These are phyloP conservation scores for Neonothopanus nambi DNA, from an alignment of 1,284 basidiomycete genomes.

Conservation along the genomic window DNA sequence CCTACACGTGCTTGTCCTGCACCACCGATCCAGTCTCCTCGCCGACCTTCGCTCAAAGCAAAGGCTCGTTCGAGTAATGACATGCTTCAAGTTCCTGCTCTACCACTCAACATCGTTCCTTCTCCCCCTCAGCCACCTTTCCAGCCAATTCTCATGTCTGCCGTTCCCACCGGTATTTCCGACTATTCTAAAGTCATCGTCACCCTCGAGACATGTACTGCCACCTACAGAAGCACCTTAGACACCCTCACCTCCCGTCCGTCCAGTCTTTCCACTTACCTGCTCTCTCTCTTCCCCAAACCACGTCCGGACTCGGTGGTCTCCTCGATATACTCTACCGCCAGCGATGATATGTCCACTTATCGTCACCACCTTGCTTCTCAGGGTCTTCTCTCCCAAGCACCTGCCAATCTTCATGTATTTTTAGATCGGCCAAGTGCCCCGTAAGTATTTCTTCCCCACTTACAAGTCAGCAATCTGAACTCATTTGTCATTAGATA, in stretches of 20 bases:
- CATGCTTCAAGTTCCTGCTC: conserved; percentile 39
- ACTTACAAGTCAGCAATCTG: conserved; percentile 9
- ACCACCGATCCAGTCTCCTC: conserved; percentile 29
- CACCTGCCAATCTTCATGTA: conserved; percentile 57
- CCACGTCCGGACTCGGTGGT: conserved; percentile 38
- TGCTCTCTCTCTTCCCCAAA: conserved; percentile 48
- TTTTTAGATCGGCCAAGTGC: conserved; percentile 79
- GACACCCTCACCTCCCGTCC: conserved; percentile 65
- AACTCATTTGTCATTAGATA: conserved; percentile 48
- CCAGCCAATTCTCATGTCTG: conserved; percentile 62
- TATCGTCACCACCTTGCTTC: conserved; percentile 64
- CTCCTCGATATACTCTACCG: conserved; percentile 52
- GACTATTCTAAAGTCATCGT: conserved; percentile 67
- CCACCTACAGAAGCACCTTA: conserved; percentile 62
- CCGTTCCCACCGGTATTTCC: conserved; percentile 44
- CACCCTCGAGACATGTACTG: conserved; percentile 68
- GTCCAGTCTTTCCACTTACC: conserved; percentile 61
- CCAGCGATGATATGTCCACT: conserved; percentile 43
- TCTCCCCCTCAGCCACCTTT: conserved; percentile 49
- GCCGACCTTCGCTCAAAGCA: conserved; percentile 46
- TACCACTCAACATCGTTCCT: conserved; percentile 35
- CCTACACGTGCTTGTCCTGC: conserved; percentile 35
- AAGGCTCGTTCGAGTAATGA: conserved; percentile 36
- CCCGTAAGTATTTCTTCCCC: conserved; percentile 54
- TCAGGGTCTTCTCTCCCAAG: conserved; percentile 50